phyloP scores from a whole-genome alignment of 192 early-diverging fungal species.

The Coemansia sp. region DNA sequence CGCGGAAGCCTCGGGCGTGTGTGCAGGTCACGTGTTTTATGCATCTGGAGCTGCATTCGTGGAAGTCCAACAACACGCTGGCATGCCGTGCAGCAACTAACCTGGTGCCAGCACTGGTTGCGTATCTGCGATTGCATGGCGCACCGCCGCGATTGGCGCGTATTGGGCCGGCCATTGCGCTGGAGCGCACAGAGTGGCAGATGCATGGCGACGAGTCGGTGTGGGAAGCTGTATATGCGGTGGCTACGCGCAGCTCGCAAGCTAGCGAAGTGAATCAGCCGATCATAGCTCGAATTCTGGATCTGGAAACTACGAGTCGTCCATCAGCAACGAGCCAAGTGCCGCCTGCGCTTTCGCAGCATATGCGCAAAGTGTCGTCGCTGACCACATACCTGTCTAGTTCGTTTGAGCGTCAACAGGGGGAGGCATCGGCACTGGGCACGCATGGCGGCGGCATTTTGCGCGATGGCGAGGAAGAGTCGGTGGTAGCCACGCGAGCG shows the following conservation, averaged over 20 bases:
- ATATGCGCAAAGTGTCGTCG: conserved; percentile 31
- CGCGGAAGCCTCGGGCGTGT: conserved; percentile 25
- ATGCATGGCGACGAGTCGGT: neutral
- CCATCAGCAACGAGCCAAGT: neutral
- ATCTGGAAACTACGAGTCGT: conserved; percentile 8
- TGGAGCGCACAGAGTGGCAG: conserved; percentile 43
- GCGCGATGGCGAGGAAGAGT: conserved; percentile 44
- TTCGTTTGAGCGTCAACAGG: conserved; percentile 37
- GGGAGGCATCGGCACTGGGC: conserved; percentile 28
- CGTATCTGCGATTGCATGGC: conserved; percentile 36
- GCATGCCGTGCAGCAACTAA: conserved; percentile 40
- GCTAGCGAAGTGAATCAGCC: conserved; percentile 3
- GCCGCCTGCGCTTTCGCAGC: conserved; percentile 3
- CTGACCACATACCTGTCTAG: conserved; percentile 38
- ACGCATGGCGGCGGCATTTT: conserved; percentile 46
- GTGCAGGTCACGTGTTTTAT: conserved; percentile 48
- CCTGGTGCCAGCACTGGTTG: conserved; percentile 47
- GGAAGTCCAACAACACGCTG: conserved; percentile 34
- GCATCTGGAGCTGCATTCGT: conserved; percentile 46
- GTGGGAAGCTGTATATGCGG: conserved; percentile 10
- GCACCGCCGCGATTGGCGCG: conserved; percentile 46
- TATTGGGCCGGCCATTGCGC: conserved; percentile 24
- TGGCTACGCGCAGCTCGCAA: neutral
- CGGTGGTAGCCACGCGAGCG: conserved; percentile 32
- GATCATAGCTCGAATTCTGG: conserved; percentile 10